Evolutionary conservation across 768 basidiomycete genomes (phyloP).

Genomic region (Pholiota conissans): DNA sequence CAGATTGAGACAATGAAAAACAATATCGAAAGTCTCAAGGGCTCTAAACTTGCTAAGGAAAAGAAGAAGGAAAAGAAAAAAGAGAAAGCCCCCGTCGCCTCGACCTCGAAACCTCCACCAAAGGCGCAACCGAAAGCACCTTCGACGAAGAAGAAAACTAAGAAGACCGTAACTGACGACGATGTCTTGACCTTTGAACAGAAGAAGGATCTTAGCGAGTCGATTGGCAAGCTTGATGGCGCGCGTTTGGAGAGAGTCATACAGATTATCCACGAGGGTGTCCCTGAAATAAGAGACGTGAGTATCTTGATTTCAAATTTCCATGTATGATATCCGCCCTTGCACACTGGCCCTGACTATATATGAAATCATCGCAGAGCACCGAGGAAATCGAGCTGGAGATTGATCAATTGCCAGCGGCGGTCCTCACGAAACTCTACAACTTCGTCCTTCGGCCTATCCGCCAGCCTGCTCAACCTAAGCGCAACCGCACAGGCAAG

Average conservation of each 20-base stretch:
- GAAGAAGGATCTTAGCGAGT: slow-evolving; percentile 97
- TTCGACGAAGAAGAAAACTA: slow-evolving; percentile 55
- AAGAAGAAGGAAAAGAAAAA: slow-evolving; percentile 76
- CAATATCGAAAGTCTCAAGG: slow-evolving; percentile 65
- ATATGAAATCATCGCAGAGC: slow-evolving; percentile 50
- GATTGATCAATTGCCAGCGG: slow-evolving; percentile 86
- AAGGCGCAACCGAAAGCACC: slow-evolving; percentile 40
- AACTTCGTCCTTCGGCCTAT: slow-evolving; percentile 89
- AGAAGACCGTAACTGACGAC: slow-evolving; percentile 72
- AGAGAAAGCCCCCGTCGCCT: slow-evolving; percentile 53
- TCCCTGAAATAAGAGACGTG: slow-evolving; percentile 92
- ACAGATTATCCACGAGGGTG: slow-evolving; percentile 91
- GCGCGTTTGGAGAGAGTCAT: slow-evolving; percentile 86
- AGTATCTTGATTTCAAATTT: slow-evolving; percentile 32
- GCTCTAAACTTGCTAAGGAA: slow-evolving; percentile 51
- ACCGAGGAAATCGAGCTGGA: slow-evolving; percentile 98
- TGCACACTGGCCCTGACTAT: slow-evolving; percentile 18
- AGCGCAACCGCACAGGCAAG: slow-evolving; percentile 67
- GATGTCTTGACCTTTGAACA: slow-evolving; percentile 91
- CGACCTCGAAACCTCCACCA: slow-evolving; percentile 61
- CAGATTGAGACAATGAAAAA: slow-evolving; percentile 79
- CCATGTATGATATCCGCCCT: slow-evolving; percentile 6
- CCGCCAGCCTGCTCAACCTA: slow-evolving; percentile 59
- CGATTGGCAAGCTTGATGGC: slow-evolving; percentile 85
- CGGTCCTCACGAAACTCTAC: slow-evolving; percentile 90